Base-by-base conservation (phyloP, 2,329 filamentous ascomycete species). In the Pestalotiopsis sp. region DNA sequence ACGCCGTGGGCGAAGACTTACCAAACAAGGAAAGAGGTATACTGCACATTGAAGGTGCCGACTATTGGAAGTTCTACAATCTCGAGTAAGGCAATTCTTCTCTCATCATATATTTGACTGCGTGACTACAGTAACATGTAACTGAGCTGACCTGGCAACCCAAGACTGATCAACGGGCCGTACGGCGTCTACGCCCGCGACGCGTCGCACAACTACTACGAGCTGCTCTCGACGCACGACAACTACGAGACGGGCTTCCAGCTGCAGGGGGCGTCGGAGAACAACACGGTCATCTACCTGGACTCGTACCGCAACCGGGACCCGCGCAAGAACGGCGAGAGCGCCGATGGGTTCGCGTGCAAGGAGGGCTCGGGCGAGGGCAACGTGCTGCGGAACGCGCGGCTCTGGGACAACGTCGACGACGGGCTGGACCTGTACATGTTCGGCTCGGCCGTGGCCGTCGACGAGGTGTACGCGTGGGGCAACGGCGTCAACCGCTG, bases 301-400 rank as follows among this genome's bases (percentile, higher is more conserved):
- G 82, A 84, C 74, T 83, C 82, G 3, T 84, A 83, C 70, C 74
- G 76, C 31, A 84, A 84, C 74, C 80, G 81, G 0, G 82, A 84
- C 61, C 84, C 84, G 4, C 80, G 84, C 64, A 86, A 86, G 77
- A 86, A 86, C 59, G 84, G 84, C 14, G 84, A 86, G 74, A 84
- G 81, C 52, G 84, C 84, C 11, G 84, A 86, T 66, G 84, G 84
- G 1, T 83, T 86, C 59, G 84, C 80, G 2, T 82, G 80, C 73
- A 86, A 86, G 73, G 80, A 82, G 59, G 84, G 84, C 6, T 77
- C 74, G 1, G 84, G 84, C 3, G 78, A 79, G 23, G 84, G 84
- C 9, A 86, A 86, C 65, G 71, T 82, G 1, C 71, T 86, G 6
- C 79, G 80, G 36, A 82, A 82, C 5, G 81, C 83, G 0, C 80